Percentiles rank a stretch among this genome's conserved stretches.
Conservation (phyloP, 73 alveolate genomes). For the Paramecium octaurelia region DNA sequence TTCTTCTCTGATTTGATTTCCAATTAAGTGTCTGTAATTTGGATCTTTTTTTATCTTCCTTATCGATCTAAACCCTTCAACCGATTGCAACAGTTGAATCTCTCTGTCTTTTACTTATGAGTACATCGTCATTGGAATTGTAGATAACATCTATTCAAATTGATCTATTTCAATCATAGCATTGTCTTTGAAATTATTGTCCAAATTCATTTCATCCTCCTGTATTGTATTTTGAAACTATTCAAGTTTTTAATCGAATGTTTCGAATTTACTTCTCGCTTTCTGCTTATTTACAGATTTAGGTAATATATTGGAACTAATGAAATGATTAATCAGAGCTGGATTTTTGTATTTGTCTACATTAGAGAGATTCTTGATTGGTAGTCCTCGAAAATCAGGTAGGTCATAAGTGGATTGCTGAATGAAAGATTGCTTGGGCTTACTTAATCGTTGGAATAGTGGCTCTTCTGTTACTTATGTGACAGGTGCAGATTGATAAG, state of each 20-base stretch:
- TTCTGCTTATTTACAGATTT: not conserved
- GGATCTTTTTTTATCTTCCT: not conserved
- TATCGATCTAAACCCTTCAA: not conserved
- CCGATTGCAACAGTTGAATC: not conserved
- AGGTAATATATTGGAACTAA: not conserved
- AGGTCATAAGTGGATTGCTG: conserved; percentile 13
- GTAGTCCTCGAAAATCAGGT: conserved; percentile 26
- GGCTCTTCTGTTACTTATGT: not conserved
- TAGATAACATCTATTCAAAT: not conserved
- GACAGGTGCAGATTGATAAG: not conserved
- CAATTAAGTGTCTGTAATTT: not conserved
- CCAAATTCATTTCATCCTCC: not conserved
- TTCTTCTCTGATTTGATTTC: not conserved
- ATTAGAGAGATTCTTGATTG: not conserved
- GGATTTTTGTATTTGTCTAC: not conserved
- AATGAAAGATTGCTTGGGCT: not conserved
- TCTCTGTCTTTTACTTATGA: conserved; percentile 26
- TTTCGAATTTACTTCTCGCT: not conserved
- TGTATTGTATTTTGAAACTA: not conserved
- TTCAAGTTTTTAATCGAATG: not conserved
- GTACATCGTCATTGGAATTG: not conserved
- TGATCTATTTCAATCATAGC: not conserved
- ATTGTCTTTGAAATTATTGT: not conserved
- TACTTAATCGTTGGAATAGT: not conserved
- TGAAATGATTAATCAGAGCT: not conserved